phyloP scores from a whole-genome alignment of 768 basidiomycete genomes.

The Amanita brunnescens region DNA sequence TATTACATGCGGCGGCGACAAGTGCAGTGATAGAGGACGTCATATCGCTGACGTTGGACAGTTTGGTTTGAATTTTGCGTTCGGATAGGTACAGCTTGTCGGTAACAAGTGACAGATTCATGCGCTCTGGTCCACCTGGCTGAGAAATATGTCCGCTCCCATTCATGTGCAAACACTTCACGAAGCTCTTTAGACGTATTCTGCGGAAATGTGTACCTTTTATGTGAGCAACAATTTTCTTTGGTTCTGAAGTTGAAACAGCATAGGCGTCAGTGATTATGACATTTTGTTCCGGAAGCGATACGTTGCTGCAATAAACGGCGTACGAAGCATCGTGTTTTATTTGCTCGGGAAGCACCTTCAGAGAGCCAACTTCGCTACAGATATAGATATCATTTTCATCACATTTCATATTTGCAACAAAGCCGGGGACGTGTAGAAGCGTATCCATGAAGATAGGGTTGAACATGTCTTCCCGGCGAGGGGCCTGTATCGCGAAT shows the following conservation, averaged over 20 bases:
- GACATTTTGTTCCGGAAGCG: constrained; percentile 34
- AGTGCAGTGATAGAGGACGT: constrained; percentile 24
- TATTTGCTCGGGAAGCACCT: constrained; percentile 34
- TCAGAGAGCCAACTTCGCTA: constrained; percentile 40
- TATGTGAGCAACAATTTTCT: constrained; percentile 43
- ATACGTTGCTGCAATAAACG: constrained; percentile 41
- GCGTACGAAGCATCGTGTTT: constrained; percentile 34
- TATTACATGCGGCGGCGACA: constrained; percentile 33
- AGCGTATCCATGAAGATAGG: constrained; percentile 60
- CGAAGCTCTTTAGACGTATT: constrained; percentile 41
- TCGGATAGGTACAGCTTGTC: background rate
- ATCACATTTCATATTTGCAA: constrained; percentile 49
- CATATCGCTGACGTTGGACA: constrained; percentile 12
- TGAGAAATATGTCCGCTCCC: background rate
- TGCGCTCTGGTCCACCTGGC: background rate
- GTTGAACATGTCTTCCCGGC: constrained; percentile 29
- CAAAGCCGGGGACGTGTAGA: constrained; percentile 62
- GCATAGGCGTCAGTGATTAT: constrained; percentile 46
- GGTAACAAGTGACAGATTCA: background rate
- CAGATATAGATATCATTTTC: constrained; percentile 56
- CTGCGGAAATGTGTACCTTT: constrained; percentile 53
- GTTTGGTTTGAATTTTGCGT: background rate
- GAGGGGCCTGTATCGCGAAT: constrained; percentile 29
- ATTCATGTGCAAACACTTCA: constrained; percentile 18
- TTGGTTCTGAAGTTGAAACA: constrained; percentile 27